Evolutionary conservation across 2,329 filamentous ascomycete genomes (phyloP), one percentile per base, ranked within the genome.

Genomic region (Penicillium vulpinum): DNA sequence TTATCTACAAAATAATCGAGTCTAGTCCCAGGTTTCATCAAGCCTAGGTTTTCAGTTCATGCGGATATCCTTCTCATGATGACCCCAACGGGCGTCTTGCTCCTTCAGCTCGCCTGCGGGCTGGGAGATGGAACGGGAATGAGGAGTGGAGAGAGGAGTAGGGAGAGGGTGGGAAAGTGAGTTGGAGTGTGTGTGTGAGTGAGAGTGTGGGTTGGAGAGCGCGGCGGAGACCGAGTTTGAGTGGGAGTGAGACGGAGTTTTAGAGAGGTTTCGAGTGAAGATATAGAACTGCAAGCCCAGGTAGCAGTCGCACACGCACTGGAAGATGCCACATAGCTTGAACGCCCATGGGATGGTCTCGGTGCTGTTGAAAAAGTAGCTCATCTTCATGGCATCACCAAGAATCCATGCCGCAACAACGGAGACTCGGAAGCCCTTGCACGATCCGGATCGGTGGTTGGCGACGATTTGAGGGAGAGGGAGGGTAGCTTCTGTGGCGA

Each of bases 361-460:
- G 35, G 62, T 63, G 62, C 72, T 78, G 56, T 71, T 72, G 64
- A 81, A 80, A 68, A 81, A 79, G 62, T 77, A 81, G 52, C 76
- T 75, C 74, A 81, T 76, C 63, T 81, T 81, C 77, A 80, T 80
- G 24, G 74, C 65, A 61, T 81, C 79, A 63, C 79, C 79, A 13
- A 80, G 65, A 40, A 81, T 68, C 79, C 79, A 81, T 7, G 79
- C 75, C 4, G 71, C 72, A 26, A 80, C 65, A 8, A 81, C 79
- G 2, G 78, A 80, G 10, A 80, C 46, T 5, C 79, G 75, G 63
- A 81, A 81, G 13, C 79, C 79, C 57, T 77, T 77, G 68, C 79
- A 81, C 7, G 78, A 80, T 33, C 73, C 75, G 10, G 76, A 75
- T 45, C 68, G 74, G 62, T 80, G 76, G 64, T 81, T 81, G 50